Evolutionary conservation across 768 basidiomycete species (phyloP).

Genomic region (Boletus barrowsii): DNA sequence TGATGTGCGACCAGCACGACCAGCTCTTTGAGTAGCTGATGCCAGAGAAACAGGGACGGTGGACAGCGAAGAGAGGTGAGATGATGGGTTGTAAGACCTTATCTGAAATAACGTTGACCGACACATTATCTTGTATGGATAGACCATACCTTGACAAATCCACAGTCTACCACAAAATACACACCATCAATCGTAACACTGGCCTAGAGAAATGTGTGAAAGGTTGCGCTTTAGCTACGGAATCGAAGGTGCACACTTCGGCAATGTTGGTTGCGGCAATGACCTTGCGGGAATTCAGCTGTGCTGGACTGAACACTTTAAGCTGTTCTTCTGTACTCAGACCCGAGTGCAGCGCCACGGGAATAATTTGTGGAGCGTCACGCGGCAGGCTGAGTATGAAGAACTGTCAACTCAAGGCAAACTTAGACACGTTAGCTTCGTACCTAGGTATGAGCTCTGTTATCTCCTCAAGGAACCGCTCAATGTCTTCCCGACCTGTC

Average conservation of each 20-base stretch:
- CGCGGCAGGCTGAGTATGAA: slow-evolving; percentile 42
- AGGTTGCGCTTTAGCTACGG: neutral
- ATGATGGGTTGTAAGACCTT: slow-evolving; percentile 84
- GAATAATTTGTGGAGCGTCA: slow-evolving; percentile 54
- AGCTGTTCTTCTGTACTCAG: slow-evolving; percentile 86
- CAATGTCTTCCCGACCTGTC: slow-evolving; percentile 96
- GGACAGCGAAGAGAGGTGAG: slow-evolving; percentile 78
- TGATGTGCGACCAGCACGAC: slow-evolving; percentile 91
- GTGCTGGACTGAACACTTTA: slow-evolving; percentile 74
- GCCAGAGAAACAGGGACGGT: slow-evolving; percentile 83
- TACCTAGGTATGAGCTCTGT: slow-evolving; percentile 76
- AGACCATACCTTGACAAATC: slow-evolving; percentile 82
- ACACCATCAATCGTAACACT: slow-evolving; percentile 97
- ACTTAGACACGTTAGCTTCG: slow-evolving; percentile 1
- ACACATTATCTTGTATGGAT: neutral
- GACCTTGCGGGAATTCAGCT: slow-evolving; percentile 80
- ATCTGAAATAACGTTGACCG: slow-evolving; percentile 48
- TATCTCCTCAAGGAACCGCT: slow-evolving; percentile 77
- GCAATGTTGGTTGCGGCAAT: slow-evolving; percentile 96
- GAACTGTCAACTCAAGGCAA: neutral
- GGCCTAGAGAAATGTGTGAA: slow-evolving; percentile 47
- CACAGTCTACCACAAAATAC: slow-evolving; percentile 89
- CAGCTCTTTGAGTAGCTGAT: slow-evolving; percentile 90
- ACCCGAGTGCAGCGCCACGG: slow-evolving; percentile 85
- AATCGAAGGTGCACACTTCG: slow-evolving; percentile 49